Percentiles rank a stretch among this genome's conserved stretches.
These are phyloP conservation scores for Larix sibirica DNA, from an alignment of 83 land plant genomes.

Conservation along the genomic window DNA sequence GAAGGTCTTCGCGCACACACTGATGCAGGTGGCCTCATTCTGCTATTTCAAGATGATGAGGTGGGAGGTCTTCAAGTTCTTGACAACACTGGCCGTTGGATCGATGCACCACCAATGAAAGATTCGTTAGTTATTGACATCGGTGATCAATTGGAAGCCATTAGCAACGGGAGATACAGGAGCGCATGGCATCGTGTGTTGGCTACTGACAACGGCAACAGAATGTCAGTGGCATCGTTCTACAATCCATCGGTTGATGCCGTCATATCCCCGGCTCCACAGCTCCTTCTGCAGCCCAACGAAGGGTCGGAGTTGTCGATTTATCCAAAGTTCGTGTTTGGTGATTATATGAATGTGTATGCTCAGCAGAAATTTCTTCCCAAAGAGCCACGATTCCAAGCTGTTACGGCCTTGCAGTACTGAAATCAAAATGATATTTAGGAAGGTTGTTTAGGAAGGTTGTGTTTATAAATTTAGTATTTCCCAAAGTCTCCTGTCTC, in stretches of 20 bases:
- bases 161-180: constrained; percentile 54
- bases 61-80: constrained; percentile 51
- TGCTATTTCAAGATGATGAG: constrained; percentile 59
- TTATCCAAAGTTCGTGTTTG: constrained; percentile 62
- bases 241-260: constrained; percentile 59
- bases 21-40: constrained; percentile 63
- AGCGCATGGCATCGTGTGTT: constrained; percentile 62
- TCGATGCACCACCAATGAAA: constrained; percentile 27
- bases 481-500: no score
- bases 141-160: constrained; percentile 61
- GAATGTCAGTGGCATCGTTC: constrained; percentile 66
- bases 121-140: constrained; percentile 44
- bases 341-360: constrained; percentile 66
- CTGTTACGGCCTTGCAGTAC: constrained; percentile 30
- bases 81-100: constrained; percentile 20
- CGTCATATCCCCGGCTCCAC: constrained; percentile 36
- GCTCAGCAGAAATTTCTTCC: constrained; percentile 48
- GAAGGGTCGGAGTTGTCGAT: constrained; percentile 17
- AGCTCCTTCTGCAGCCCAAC: constrained; percentile 31
- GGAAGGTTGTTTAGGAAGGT: no score
- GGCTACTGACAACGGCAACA: constrained; percentile 36
- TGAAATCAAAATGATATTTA: no score
- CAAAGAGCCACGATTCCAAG: constrained; percentile 63
- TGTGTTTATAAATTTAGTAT: no score
- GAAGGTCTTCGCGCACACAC: constrained; percentile 60